Evolutionary conservation across 495 filamentous ascomycete genomes (phyloP).

Genomic region (Aspergillus diversus): DNA sequence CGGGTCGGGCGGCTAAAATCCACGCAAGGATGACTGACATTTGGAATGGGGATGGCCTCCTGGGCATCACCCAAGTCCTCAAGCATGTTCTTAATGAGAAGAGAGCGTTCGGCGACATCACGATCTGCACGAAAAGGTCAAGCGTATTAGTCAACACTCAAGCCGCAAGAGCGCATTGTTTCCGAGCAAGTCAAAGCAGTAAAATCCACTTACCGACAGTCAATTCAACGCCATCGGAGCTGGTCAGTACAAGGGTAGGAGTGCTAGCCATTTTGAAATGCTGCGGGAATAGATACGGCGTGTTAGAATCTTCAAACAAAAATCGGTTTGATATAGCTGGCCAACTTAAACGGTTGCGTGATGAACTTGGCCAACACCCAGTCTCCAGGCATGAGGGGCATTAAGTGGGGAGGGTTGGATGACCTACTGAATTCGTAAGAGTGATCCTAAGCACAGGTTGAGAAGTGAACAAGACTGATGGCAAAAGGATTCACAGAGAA

Average conservation of each 20-base stretch:
- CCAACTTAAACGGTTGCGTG: neutral
- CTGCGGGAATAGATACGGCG: neutral
- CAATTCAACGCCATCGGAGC: slow-evolving; percentile 60
- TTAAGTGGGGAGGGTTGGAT: neutral
- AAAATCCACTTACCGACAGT: slow-evolving; percentile 53
- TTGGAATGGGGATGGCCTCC: slow-evolving; percentile 81
- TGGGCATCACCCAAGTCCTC: slow-evolving; percentile 81
- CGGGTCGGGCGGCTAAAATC: neutral
- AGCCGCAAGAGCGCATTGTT: neutral
- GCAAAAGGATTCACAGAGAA: neutral
- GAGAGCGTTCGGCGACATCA: slow-evolving; percentile 83
- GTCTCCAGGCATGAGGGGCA: neutral
- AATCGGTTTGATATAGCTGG: neutral
- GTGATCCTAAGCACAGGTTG: neutral
- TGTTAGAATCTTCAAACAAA: neutral
- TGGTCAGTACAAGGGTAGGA: slow-evolving; percentile 52
- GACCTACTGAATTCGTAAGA: neutral
- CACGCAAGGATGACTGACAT: slow-evolving; percentile 58
- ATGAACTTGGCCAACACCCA: neutral
- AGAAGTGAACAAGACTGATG: neutral
- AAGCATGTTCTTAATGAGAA: slow-evolving; percentile 97
- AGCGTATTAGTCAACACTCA: slow-evolving; percentile 12
- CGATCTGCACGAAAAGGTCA: slow-evolving; percentile 59
- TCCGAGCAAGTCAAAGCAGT: neutral
- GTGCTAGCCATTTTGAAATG: slow-evolving; percentile 24